phyloP scores from a whole-genome alignment of 2,329 filamentous ascomycete genomes.

The Sporothrix euskadiensis region DNA sequence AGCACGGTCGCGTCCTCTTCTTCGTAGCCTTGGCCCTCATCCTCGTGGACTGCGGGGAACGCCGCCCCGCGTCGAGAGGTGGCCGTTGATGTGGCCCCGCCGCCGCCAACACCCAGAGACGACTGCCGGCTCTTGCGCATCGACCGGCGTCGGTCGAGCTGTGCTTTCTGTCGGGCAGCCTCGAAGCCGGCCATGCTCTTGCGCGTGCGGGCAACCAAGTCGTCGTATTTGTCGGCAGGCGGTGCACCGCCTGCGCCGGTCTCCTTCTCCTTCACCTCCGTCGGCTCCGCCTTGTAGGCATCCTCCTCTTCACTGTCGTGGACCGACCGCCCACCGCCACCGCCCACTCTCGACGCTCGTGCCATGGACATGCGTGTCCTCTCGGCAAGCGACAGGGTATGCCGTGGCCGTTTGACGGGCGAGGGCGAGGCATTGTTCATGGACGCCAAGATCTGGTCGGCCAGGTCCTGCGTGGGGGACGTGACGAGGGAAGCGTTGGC shows the following conservation, averaged over 20 bases:
- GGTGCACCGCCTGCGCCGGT: too few species aligned
- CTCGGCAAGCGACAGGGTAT: constrained; percentile 67
- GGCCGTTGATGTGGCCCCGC: neutral
- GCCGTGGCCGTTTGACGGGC: constrained; percentile 56
- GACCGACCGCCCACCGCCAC: constrained; percentile 32
- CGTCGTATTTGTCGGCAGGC: constrained; percentile 43
- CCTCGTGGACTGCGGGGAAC: constrained; percentile 52
- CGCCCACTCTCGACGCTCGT: constrained; percentile 48
- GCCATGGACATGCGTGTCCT: constrained; percentile 82
- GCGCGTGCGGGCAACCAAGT: constrained; percentile 59
- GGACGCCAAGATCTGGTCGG: constrained; percentile 58
- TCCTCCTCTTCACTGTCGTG: constrained; percentile 32
- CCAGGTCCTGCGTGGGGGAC: constrained; percentile 53
- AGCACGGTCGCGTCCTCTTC: constrained; percentile 50
- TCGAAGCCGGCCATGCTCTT: constrained; percentile 64
- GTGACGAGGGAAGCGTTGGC: constrained; percentile 12
- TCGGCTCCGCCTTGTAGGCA: constrained; percentile 31
- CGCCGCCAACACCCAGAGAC: neutral
- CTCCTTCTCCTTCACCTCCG: neutral
- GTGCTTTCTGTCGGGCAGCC: constrained; percentile 60
- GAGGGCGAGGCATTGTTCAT: constrained; percentile 59
- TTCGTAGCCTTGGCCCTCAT: constrained; percentile 43
- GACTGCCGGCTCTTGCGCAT: constrained; percentile 42
- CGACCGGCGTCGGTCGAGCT: constrained; percentile 57
- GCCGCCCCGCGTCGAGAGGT: constrained; percentile 36